These are phyloP conservation scores for Astrocystis sublimbata DNA, from an alignment of 495 filamentous ascomycete genomes.

Conservation along the genomic window DNA sequence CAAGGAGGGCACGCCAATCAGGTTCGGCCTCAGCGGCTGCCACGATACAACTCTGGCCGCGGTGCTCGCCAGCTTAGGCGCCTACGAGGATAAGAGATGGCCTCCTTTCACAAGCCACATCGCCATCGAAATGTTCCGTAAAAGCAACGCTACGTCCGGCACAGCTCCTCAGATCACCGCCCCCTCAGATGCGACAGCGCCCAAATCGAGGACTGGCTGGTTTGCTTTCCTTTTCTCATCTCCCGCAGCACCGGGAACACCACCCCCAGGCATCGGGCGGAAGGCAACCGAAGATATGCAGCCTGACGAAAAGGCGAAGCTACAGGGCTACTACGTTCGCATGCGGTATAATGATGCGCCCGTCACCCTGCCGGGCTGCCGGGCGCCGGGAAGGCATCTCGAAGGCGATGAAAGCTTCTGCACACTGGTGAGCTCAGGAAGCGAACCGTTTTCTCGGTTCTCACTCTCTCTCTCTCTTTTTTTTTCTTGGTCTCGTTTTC, in stretches of 20 bases:
- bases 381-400: slow-evolving; percentile 73
- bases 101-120: slow-evolving; percentile 90
- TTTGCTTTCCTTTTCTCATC: slow-evolving; percentile 46
- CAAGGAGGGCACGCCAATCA: slow-evolving; percentile 58
- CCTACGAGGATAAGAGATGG: slow-evolving; percentile 73
- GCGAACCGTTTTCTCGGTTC: too few relatives aligned
- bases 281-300: slow-evolving; percentile 51
- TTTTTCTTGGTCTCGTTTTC: not conserved
- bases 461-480: slow-evolving; percentile 10
- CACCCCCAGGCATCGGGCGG: slow-evolving; percentile 49
- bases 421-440: slow-evolving; percentile 70
- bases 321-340: slow-evolving; percentile 85
- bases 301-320: slow-evolving; percentile 50
- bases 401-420: slow-evolving; percentile 90
- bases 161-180: not conserved
- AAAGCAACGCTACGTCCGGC: slow-evolving; percentile 30
- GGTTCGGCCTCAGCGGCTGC: slow-evolving; percentile 74
- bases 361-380: slow-evolving; percentile 80
- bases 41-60: slow-evolving; percentile 93
- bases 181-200: slow-evolving; percentile 10
- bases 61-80: slow-evolving; percentile 74
- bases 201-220: slow-evolving; percentile 42
- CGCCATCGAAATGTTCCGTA: slow-evolving; percentile 83
- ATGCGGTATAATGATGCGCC: slow-evolving; percentile 86
- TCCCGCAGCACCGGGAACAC: slow-evolving; percentile 23